Conservation (phyloP, 257 asterid species). For the Solanum microdontum region DNA sequence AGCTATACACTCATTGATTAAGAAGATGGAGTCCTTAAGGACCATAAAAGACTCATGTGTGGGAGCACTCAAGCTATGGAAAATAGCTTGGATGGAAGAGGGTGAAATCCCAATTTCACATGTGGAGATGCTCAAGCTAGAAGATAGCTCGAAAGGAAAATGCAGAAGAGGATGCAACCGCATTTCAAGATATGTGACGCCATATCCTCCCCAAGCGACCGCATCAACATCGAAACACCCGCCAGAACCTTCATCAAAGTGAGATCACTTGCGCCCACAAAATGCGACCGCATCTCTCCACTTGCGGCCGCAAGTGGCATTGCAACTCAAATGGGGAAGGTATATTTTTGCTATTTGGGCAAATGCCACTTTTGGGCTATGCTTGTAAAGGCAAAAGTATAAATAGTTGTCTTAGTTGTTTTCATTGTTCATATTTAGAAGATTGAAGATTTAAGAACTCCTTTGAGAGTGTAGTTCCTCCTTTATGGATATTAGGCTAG, state of each 20-base stretch:
- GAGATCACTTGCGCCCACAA: neutral
- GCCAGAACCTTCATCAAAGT: neutral
- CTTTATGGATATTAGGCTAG: neutral
- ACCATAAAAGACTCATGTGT: neutral
- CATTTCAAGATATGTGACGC: neutral
- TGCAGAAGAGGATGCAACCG: neutral
- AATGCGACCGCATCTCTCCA: neutral
- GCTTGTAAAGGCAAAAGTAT: neutral
- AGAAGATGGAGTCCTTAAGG: neutral
- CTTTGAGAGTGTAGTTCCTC: neutral
- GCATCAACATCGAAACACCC: neutral
- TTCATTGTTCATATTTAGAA: neutral
- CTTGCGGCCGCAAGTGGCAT: neutral
- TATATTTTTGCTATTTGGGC: neutral
- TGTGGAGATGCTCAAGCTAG: neutral
- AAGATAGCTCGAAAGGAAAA: neutral
- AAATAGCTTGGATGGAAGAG: neutral
- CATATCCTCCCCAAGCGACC: neutral
- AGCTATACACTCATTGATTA: neutral
- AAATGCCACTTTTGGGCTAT: neutral
- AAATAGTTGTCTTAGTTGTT: neutral
- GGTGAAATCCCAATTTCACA: neutral
- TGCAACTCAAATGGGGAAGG: neutral
- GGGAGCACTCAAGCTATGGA: neutral
- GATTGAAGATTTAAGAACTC: neutral